Evolutionary conservation across 805 yeast species (phyloP).

Genomic region (Lipomyces kockii): DNA sequence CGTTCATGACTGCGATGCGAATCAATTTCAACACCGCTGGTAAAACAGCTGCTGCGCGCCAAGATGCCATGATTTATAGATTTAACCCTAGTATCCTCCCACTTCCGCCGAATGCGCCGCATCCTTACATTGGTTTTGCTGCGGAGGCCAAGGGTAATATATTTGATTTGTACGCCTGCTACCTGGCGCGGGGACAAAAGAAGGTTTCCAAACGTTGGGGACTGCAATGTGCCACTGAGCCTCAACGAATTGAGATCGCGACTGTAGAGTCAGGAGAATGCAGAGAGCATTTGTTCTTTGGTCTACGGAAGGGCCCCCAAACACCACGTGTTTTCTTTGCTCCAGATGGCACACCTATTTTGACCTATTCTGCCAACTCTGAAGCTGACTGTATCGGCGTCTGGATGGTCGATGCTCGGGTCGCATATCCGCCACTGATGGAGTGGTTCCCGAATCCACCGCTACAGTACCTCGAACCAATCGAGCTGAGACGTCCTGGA

Average conservation of each 20-base stretch:
- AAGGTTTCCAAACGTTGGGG: constrained; percentile 31
- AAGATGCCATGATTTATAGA: constrained; percentile 14
- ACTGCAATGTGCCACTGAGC: constrained; percentile 35
- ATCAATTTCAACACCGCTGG: constrained; percentile 27
- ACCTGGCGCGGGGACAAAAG: constrained; percentile 24
- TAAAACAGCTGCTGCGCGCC: background rate
- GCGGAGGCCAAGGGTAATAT: constrained; percentile 23
- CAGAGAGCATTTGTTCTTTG: constrained; percentile 27
- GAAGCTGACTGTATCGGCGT: constrained; percentile 28
- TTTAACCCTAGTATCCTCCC: constrained; percentile 32
- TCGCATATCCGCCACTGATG: constrained; percentile 21
- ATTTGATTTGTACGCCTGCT: constrained; percentile 30
- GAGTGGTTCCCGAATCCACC: constrained; percentile 28
- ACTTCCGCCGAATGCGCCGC: constrained; percentile 20
- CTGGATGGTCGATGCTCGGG: constrained; percentile 33
- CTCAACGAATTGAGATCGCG: constrained; percentile 16
- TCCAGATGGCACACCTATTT: constrained; percentile 31
- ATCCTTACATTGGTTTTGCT: constrained; percentile 34
- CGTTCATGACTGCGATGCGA: constrained; percentile 35
- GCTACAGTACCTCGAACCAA: constrained; percentile 18
- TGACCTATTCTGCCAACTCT: constrained; percentile 33
- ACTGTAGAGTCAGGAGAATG: constrained; percentile 29
- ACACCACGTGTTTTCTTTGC: constrained; percentile 31
- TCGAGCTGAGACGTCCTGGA: constrained; percentile 33
- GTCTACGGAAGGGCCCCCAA: constrained; percentile 34